Conservation (phyloP, 2,329 filamentous ascomycete genomes). For the Lachnellula arida region DNA sequence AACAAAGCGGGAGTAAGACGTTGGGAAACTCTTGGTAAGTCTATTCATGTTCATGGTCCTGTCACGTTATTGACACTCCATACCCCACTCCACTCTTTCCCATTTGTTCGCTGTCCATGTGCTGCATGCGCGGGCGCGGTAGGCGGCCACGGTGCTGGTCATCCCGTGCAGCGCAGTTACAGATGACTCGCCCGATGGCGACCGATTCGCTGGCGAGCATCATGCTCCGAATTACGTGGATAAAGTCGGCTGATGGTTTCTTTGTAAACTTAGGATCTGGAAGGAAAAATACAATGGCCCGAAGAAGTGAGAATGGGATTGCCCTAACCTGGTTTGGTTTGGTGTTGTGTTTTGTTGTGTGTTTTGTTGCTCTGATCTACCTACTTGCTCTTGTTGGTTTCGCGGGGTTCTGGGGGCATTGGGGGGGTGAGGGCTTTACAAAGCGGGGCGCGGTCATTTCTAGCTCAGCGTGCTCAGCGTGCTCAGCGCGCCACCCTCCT, state of each 20-base stretch:
- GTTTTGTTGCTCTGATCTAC: not conserved
- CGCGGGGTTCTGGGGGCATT: not conserved
- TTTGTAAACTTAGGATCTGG: conserved; percentile 63
- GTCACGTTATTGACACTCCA: conserved; percentile 8
- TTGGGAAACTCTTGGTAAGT: conserved; percentile 93
- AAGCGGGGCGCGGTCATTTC: too few relatives aligned
- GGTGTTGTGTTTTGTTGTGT: not conserved
- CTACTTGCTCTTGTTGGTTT: not conserved
- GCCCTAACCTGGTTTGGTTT: not conserved
- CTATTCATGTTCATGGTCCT: conserved; percentile 3
- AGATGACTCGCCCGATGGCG: conserved; percentile 27
- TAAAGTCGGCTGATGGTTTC: conserved; percentile 16
- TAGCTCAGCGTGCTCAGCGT: too few relatives aligned
- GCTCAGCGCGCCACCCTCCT: too few relatives aligned
- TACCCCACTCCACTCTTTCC: not conserved
- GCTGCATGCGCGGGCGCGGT: conserved; percentile 13
- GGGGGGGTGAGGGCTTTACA: too few relatives aligned
- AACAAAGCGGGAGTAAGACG: conserved; percentile 82
- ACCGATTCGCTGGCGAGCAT: conserved; percentile 21
- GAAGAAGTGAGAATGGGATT: conserved; percentile 22
- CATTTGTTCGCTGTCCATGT: conserved; percentile 13
- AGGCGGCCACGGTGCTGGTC: conserved; percentile 6
- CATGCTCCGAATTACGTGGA: conserved; percentile 5
- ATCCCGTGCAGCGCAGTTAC: conserved; percentile 27
- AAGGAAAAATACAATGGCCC: conserved; percentile 78